A percentile compares a stretch with the other conserved stretches of the same genome.
phyloP scores from a whole-genome alignment of 208 protist genomes.

The Trypanosoma platydactyli region DNA sequence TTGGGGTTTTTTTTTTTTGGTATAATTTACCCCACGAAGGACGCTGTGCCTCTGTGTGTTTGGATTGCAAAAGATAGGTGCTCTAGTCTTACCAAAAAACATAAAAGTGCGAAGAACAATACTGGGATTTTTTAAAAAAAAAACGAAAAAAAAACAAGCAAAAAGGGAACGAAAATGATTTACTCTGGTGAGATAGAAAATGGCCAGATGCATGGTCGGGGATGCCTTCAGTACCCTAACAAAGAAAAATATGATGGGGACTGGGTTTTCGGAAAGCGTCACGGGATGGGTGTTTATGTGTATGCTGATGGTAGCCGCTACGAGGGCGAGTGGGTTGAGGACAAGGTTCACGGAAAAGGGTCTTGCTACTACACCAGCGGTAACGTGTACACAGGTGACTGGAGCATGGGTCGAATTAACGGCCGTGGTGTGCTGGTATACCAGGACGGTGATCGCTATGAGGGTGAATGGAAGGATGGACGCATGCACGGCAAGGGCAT shows the following conservation, averaged over 20 bases:
- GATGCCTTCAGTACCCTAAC: constrained; percentile 93
- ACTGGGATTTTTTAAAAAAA: constrained; percentile 17
- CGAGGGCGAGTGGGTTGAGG: constrained; percentile 94
- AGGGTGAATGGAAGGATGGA: constrained; percentile 93
- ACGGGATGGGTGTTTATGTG: constrained; percentile 90
- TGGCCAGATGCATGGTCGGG: constrained; percentile 95
- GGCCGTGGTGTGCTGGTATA: constrained; percentile 87
- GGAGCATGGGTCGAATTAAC: constrained; percentile 91
- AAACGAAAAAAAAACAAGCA: neutral
- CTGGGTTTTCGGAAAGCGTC: constrained; percentile 93
- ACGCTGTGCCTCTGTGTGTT: neutral
- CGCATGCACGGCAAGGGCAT: constrained; percentile 92
- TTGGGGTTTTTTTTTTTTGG: too few relatives aligned
- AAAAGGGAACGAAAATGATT: constrained; percentile 65
- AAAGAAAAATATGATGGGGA: constrained; percentile 94
- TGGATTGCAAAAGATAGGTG: neutral
- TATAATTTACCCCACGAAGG: too few relatives aligned
- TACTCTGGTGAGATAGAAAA: constrained; percentile 96
- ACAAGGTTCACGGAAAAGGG: constrained; percentile 94
- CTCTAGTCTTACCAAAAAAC: neutral
- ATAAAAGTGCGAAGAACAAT: neutral
- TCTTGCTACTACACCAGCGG: constrained; percentile 91
- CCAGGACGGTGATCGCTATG: constrained; percentile 91
- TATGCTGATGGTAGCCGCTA: constrained; percentile 94
- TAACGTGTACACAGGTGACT: constrained; percentile 90